Evolutionary conservation across 1,284 basidiomycete species (phyloP).

Genomic region (Leccinum laetum): DNA sequence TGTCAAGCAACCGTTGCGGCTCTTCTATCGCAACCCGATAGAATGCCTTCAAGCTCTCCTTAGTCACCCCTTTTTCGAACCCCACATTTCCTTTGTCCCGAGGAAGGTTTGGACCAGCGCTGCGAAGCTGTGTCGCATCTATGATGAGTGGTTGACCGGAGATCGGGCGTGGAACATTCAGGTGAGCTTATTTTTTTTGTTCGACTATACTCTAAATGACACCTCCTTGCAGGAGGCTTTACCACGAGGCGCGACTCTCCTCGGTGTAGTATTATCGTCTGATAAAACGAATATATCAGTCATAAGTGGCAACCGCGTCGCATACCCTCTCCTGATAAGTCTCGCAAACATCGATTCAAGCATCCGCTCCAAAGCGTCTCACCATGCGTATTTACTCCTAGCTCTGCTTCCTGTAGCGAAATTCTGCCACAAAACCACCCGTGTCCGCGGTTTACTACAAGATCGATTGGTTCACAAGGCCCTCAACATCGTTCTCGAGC

Average conservation of each 20-base stretch:
- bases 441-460: background rate
- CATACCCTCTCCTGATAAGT: background rate
- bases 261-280: background rate
- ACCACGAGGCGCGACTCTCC: background rate
- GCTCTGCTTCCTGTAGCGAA: background rate
- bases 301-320: too few relatives aligned
- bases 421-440: background rate
- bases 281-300: background rate
- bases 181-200: background rate
- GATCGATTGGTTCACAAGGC: background rate
- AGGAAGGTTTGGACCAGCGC: conserved; percentile 7
- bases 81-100: conserved; percentile 6
- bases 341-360: background rate
- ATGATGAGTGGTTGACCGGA: too few relatives aligned
- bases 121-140: conserved; percentile 1
- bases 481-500: background rate
- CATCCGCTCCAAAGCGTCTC: background rate
- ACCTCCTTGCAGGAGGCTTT: background rate
- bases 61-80: background rate
- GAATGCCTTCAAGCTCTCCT: conserved; percentile 1
- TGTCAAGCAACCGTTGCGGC: background rate
- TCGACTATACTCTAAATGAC: background rate
- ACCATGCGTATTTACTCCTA: background rate
- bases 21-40: background rate
- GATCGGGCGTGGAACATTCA: conserved; percentile 2